Base-by-base conservation (phyloP, 2,329 filamentous ascomycete genomes). In the Celoporthe dispersa region DNA sequence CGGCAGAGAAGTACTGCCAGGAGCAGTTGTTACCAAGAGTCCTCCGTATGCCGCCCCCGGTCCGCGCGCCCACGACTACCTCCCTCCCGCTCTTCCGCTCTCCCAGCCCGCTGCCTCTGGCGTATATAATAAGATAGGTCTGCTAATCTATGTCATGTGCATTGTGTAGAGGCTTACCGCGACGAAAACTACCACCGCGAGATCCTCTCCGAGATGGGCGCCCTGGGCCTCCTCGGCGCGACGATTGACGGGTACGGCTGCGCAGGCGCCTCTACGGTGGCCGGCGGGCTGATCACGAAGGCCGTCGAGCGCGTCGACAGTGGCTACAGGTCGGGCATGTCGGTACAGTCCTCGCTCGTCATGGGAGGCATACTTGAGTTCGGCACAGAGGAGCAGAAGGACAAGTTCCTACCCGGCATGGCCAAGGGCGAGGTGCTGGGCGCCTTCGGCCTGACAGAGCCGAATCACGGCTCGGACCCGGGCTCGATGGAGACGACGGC, bases 1-100 rank as follows among this genome's bases (percentile, higher is more conserved):
- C 94, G 7, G 95, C 95, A 44, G 92, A 97, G 81, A 88, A 93
- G 72, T 99, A 98, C 78, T 98, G 94, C 79, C 95, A 98, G 80
- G 94, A 98, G 79, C 88, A 89, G 71, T 85, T 99, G 83, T 84
- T 92, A 57, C 96, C 96, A 65, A 87, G 95, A 73, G 92, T 99
- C 65, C 85, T 98, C 71, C 91, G 94, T 97, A 85, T 74, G 88
- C n/a, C 57, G 80, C 71, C 71, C 59, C 37, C 53, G 28, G 33
- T 39, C 59, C 7, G 2, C 11, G 14, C 57, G 12, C 57, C 2
- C 57, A 22, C 25, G 8, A 7, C 19, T 28, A 44, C 19, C 12
- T 8, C 25, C 37, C 37, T 11, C 37, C 37, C 12, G 2, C 11
- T 11, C 37, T 39, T 39, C 37, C 37, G n/a, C n/a, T 11, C 37